phyloP scores from a whole-genome alignment of 1,139 yeast genomes.

The Chernovozyma aurita region DNA sequence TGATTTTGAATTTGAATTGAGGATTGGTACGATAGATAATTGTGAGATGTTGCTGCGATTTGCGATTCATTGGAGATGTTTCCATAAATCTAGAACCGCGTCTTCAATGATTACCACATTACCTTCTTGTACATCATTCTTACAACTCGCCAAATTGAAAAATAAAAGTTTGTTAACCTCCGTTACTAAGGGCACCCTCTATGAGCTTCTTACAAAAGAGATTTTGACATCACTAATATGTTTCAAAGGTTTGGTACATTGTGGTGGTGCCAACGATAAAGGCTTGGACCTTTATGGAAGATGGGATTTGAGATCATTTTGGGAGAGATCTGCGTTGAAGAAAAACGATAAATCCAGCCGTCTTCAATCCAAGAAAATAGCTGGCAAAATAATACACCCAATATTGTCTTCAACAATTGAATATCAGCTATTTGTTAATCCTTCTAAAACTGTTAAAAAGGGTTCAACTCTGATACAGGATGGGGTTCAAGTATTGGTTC shows the following conservation, averaged over 20 bases:
- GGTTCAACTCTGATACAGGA: slow-evolving; percentile 8
- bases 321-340: slow-evolving; percentile 7
- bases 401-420: slow-evolving; percentile 1
- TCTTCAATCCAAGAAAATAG: background rate
- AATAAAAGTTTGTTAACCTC: slow-evolving; percentile 23
- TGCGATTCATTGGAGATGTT: too few relatives aligned
- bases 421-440: background rate
- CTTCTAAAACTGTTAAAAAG: background rate
- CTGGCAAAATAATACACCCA: slow-evolving; percentile 1
- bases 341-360: background rate
- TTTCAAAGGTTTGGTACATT: slow-evolving; percentile 35
- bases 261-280: slow-evolving; percentile 69
- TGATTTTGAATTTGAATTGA: too few relatives aligned
- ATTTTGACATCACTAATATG: slow-evolving; percentile 38
- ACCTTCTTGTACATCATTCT: background rate
- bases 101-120: background rate
- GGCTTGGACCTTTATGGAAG: slow-evolving; percentile 67
- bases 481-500: slow-evolving; percentile 43
- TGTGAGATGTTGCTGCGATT: too few relatives aligned
- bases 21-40: too few relatives aligned
- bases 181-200: slow-evolving; percentile 64
- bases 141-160: slow-evolving; percentile 2
- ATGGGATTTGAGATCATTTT: slow-evolving; percentile 46
- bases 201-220: slow-evolving; percentile 55
- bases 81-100: background rate